These are phyloP conservation scores for Rhizopus sp. DNA, from an alignment of 371 early-diverging fungal genomes.

Conservation along the genomic window DNA sequence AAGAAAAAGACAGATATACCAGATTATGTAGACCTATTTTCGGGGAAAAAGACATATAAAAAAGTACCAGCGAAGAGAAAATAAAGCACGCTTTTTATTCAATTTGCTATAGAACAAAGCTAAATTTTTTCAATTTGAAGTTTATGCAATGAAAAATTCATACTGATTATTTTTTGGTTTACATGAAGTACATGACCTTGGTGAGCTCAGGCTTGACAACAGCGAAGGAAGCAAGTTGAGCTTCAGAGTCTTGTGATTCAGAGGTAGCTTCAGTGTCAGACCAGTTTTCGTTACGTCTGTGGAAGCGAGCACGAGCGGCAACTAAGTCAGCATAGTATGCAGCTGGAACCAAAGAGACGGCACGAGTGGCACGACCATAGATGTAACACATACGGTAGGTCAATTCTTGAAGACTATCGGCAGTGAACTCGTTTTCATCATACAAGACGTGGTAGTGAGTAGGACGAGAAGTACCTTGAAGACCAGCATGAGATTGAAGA, in stretches of 20 bases:
- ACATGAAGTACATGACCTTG: slow-evolving; percentile 34
- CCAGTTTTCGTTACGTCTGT: slow-evolving; percentile 60
- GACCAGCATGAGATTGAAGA: slow-evolving; percentile 87
- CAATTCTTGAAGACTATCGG: slow-evolving; percentile 79
- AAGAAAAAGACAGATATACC: slow-evolving; percentile 29
- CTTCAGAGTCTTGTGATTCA: slow-evolving; percentile 40
- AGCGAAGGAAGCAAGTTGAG: slow-evolving; percentile 46
- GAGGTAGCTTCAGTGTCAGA: slow-evolving; percentile 48
- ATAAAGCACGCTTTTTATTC: slow-evolving; percentile 7
- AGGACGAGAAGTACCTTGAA: slow-evolving; percentile 91
- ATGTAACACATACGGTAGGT: slow-evolving; percentile 89
- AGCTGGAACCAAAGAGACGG: slow-evolving; percentile 83
- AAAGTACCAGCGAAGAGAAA: slow-evolving; percentile 38
- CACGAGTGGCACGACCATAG: slow-evolving; percentile 83
- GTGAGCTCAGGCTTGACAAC: slow-evolving; percentile 31
- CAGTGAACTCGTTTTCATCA: slow-evolving; percentile 84
- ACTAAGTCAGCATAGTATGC: slow-evolving; percentile 92
- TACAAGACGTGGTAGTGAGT: slow-evolving; percentile 86
- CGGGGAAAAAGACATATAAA: slow-evolving; percentile 49
- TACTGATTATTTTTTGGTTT: neutral
- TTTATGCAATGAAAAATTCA: neutral
- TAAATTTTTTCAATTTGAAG: neutral
- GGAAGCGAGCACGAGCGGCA: slow-evolving; percentile 83
- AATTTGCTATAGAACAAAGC: neutral
- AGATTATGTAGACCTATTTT: slow-evolving; percentile 51